A percentile compares a stretch with the other conserved stretches of the same genome.
Conservation (phyloP, 2,329 filamentous ascomycete genomes). For the Aurifilum marmelostoma region DNA sequence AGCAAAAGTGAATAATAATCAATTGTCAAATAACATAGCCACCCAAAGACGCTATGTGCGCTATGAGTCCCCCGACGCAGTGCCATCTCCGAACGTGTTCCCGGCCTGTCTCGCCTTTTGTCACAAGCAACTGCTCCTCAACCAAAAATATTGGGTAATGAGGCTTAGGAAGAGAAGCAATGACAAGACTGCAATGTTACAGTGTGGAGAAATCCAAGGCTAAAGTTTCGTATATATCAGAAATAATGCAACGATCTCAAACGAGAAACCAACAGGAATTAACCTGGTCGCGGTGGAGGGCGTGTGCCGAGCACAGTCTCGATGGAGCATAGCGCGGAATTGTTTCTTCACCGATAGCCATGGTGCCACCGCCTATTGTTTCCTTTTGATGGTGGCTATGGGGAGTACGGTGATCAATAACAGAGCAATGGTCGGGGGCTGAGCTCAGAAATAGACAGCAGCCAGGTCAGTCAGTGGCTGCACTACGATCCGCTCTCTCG, state of each 20-base stretch:
- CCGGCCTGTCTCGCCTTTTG: background rate
- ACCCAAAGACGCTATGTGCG: background rate
- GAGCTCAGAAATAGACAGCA: background rate
- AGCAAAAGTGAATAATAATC: background rate
- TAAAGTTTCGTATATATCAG: background rate
- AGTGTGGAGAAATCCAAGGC: background rate
- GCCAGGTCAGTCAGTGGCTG: background rate
- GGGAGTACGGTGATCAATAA: background rate
- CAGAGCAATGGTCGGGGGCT: background rate
- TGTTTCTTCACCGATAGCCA: constrained; percentile 1
- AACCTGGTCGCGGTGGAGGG: background rate
- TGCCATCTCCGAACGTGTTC: background rate
- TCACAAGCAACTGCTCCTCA: background rate
- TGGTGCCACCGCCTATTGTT: background rate
- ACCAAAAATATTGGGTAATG: background rate
- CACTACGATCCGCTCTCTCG: background rate
- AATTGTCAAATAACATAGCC: background rate
- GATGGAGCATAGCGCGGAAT: background rate
- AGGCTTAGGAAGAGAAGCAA: background rate
- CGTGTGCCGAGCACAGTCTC: background rate
- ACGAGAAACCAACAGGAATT: background rate
- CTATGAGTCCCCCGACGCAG: background rate
- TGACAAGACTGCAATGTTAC: background rate
- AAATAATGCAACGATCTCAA: background rate
- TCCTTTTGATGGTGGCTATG: background rate